Conservation (phyloP, 1,284 basidiomycete genomes). For the Calocybe gambosa region DNA sequence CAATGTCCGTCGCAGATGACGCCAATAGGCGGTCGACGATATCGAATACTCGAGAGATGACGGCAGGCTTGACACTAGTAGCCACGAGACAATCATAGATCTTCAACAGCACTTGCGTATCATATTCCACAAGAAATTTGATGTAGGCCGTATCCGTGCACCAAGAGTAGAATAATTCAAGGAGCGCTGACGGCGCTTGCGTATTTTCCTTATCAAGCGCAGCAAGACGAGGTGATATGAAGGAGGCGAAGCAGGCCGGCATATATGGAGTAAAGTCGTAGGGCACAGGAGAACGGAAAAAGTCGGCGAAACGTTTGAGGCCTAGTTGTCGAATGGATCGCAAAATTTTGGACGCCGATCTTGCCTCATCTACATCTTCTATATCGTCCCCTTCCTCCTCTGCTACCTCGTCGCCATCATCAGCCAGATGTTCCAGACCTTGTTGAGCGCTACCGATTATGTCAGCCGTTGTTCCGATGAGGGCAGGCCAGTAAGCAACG, state of each 20-base stretch:
- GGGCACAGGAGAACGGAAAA: slow-evolving; percentile 67
- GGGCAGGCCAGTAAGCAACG: slow-evolving; percentile 61
- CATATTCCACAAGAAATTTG: slow-evolving; percentile 63
- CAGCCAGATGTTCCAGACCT: slow-evolving; percentile 30
- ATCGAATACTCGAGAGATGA: slow-evolving; percentile 81
- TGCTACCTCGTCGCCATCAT: slow-evolving; percentile 20
- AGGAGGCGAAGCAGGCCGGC: slow-evolving; percentile 55
- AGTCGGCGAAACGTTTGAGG: slow-evolving; percentile 83
- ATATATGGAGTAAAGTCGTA: slow-evolving; percentile 81
- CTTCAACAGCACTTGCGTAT: slow-evolving; percentile 66
- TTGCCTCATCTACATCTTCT: slow-evolving; percentile 31
- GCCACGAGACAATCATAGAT: slow-evolving; percentile 80
- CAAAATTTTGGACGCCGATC: slow-evolving; percentile 36
- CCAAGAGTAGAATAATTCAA: slow-evolving; percentile 87
- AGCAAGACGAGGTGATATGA: slow-evolving; percentile 81
- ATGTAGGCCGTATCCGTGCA: slow-evolving; percentile 55
- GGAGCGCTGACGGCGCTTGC: slow-evolving; percentile 84
- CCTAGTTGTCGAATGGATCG: slow-evolving; percentile 77
- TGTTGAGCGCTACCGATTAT: slow-evolving; percentile 63
- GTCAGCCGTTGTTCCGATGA: slow-evolving; percentile 65
- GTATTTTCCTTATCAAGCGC: slow-evolving; percentile 82
- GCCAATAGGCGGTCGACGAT: slow-evolving; percentile 74
- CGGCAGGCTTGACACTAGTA: slow-evolving; percentile 81
- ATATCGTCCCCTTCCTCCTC: slow-evolving; percentile 28
- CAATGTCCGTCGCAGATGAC: slow-evolving; percentile 46